Conservation (phyloP, 2,329 filamentous ascomycete genomes). For the Trichoderma brevicompactum region DNA sequence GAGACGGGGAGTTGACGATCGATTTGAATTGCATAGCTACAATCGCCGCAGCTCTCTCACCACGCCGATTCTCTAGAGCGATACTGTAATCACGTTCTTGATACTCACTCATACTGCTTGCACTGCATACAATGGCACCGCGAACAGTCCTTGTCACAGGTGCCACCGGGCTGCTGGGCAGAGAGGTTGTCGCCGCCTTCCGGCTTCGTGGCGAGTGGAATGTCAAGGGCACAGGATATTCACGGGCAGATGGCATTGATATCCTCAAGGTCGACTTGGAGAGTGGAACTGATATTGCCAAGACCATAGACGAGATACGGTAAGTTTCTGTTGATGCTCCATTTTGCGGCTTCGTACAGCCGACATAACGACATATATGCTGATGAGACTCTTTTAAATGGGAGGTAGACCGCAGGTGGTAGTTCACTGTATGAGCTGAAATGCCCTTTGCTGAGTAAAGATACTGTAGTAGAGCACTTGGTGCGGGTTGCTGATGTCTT, state of each 20-base stretch:
- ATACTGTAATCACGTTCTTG: background rate
- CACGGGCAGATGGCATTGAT: slow-evolving; percentile 70
- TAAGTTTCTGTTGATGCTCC: slow-evolving; percentile 42
- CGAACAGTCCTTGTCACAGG: slow-evolving; percentile 75
- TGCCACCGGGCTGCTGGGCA: slow-evolving; percentile 80
- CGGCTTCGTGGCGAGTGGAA: slow-evolving; percentile 59
- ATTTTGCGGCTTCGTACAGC: background rate
- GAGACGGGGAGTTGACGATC: background rate
- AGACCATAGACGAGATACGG: slow-evolving; percentile 59
- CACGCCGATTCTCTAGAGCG: background rate
- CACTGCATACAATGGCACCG: slow-evolving; percentile 32
- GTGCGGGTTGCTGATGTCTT: slow-evolving; percentile 30
- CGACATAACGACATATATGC: background rate
- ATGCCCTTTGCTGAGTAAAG: background rate
- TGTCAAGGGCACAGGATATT: slow-evolving; percentile 75
- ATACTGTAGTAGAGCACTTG: background rate
- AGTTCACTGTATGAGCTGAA: slow-evolving; percentile 28
- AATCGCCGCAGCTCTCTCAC: background rate
- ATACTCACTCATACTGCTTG: background rate
- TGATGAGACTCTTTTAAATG: background rate
- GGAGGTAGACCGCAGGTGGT: slow-evolving; percentile 25
- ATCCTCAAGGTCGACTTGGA: slow-evolving; percentile 65
- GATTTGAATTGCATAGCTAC: background rate
- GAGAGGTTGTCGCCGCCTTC: slow-evolving; percentile 76
- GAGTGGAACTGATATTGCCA: slow-evolving; percentile 52